Conservation (phyloP, 257 asterid species). For the Primulina tabacum region DNA sequence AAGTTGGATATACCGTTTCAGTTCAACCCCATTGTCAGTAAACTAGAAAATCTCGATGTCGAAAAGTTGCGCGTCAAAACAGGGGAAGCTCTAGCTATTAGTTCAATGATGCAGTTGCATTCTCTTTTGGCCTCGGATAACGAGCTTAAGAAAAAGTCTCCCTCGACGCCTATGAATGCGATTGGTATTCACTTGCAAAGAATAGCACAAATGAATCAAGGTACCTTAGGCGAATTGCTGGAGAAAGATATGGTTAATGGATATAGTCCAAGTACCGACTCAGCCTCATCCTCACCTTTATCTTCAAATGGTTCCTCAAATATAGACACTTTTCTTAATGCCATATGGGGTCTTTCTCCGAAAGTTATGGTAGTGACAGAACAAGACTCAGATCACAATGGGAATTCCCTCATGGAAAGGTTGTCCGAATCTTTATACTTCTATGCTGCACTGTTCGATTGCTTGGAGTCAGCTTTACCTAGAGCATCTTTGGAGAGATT, state of each 20-base stretch:
- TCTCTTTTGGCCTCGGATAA: constrained; percentile 52
- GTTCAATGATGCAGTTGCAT: constrained; percentile 68
- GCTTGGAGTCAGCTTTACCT: constrained; percentile 74
- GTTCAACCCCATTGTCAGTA: constrained; percentile 68
- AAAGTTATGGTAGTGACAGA: constrained; percentile 85
- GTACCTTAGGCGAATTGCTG: constrained; percentile 61
- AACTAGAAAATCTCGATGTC: constrained; percentile 61
- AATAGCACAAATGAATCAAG: constrained; percentile 41
- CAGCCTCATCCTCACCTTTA: constrained; percentile 65
- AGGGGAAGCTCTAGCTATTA: constrained; percentile 85
- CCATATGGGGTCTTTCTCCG: constrained; percentile 74
- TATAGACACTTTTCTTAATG: constrained; percentile 55
- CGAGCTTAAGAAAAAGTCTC: constrained; percentile 41
- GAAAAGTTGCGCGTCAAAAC: constrained; percentile 74
- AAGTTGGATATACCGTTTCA: constrained; percentile 88
- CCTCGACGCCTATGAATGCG: constrained; percentile 37
- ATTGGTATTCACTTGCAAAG: constrained; percentile 44
- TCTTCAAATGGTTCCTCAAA: constrained; percentile 35
- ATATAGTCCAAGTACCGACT: constrained; percentile 57
- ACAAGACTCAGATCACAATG: constrained; percentile 85
- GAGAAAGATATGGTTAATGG: constrained; percentile 65
- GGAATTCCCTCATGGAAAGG: constrained; percentile 77
- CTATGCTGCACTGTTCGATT: constrained; percentile 85
- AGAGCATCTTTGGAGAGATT: constrained; percentile 68
- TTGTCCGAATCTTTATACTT: constrained; percentile 71